Evolutionary conservation across 2,329 filamentous ascomycete genomes (phyloP), one percentile per base, ranked within the genome.

Genomic region (Raffaelea arxii): DNA sequence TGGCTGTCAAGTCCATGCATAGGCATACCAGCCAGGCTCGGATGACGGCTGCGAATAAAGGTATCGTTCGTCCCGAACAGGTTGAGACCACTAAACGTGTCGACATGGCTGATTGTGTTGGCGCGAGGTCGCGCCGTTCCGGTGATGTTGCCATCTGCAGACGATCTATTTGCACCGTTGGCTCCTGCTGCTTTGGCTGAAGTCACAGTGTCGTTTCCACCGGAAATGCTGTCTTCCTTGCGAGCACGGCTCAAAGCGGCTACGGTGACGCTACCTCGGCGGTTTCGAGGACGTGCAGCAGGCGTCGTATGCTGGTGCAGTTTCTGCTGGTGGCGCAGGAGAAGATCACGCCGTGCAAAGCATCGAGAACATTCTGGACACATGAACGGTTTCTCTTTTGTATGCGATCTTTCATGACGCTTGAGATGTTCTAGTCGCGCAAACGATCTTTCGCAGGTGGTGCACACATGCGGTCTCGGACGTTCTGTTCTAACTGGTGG

Each of bases 301-400:
- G 92, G 86, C 0, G 89, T 89, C 12, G 87, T 86, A 23, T 88
- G 88, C 74, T 94, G 88, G 63, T 98, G 92, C 41, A 98, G 77
- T 73, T 98, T 98, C 72, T 98, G 92, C 74, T 98, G 92, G 67
- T 98, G 92, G 49, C 92, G 81, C 54, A 98, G 71, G 46, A 98
- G 75, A 55, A 98, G 68, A 65, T 98, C 92, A 54, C 92, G 81
- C 51, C 92, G 81, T 50, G 92, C 92, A 66, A 98, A 98, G 68
- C 92, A 97, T 67, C 92, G 74, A 32, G 87, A 78, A 66, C 92
- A 98, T 64, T 97, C 88, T 24, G 88, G 87, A 59, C 92, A 98
- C 66, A 96, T 89, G 58, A 98, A 98, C 1, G 92, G 92, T 72
- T 98, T 98, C 69, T 98, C 90, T 65, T 98, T 96, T 39, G 90